Evolutionary conservation across 805 yeast genomes (phyloP).

Genomic region (Yamadazyma scolyti): DNA sequence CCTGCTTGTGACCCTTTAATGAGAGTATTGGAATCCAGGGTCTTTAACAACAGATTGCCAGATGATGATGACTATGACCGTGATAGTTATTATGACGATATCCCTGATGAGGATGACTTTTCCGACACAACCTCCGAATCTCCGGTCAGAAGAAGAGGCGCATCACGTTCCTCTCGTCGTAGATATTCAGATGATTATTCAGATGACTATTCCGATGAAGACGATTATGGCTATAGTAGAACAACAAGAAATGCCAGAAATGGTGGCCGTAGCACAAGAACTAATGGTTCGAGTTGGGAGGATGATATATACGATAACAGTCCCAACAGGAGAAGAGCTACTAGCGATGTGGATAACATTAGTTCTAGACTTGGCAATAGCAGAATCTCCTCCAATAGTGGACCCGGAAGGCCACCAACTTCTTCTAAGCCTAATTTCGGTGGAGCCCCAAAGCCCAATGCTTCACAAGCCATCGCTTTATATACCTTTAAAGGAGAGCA

Average conservation of each 20-base stretch:
- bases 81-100: constrained; percentile 71
- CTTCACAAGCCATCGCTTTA: constrained; percentile 85
- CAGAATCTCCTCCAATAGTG: constrained; percentile 18
- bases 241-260: constrained; percentile 6
- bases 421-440: constrained; percentile 41
- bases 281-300: constrained; percentile 53
- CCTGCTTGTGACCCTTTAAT: constrained; percentile 84
- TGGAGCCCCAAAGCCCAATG: constrained; percentile 29
- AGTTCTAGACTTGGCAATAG: constrained; percentile 32
- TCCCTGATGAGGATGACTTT: constrained; percentile 55
- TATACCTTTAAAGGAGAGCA: constrained; percentile 90
- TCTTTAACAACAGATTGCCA: constrained; percentile 59
- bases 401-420: constrained; percentile 36
- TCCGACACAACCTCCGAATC: constrained; percentile 49
- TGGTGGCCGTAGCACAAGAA: constrained; percentile 15
- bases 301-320: constrained; percentile 76
- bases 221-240: constrained; percentile 32
- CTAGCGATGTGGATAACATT: constrained; percentile 32
- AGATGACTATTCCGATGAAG: constrained; percentile 19
- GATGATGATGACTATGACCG: constrained; percentile 49
- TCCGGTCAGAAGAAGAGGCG: constrained; percentile 18
- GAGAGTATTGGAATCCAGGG: constrained; percentile 82
- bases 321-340: constrained; percentile 22
- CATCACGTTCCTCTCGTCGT: constrained; percentile 14
- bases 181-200: constrained; percentile 31